Evolutionary conservation across 148 eudicot species (phyloP), one percentile per base, ranked within the genome.

Genomic region (Amaranthus palmeri): DNA sequence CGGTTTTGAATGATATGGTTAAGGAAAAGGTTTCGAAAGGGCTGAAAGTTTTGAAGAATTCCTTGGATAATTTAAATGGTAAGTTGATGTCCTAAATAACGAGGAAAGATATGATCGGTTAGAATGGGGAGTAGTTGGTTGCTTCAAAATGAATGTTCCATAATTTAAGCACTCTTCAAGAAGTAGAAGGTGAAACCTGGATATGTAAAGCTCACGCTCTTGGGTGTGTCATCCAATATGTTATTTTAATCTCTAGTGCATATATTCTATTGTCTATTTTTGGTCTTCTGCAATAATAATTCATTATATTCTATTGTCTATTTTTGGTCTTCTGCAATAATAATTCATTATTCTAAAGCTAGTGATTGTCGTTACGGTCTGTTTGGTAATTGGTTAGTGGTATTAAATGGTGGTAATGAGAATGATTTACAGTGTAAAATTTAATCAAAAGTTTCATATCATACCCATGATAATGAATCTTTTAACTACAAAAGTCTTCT

Each of bases 121-220:
- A 54, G 48, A 40, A 45, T 43, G 17, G 60, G 36, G 59, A 67
- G 76, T 77, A 59, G 80, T 77, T 77, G 80, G 12, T 1, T 77
- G 76, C 48, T 25, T 67, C 80, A 67, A 40, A 44, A 18, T 77
- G 68, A 67, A 77, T 77, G 80, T 67, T 46, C 67, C 67, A 62
- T 62, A 51, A 2, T 42, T 72, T 72, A 42, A 42, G 15, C 12
- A 41, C 48, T 50, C 67, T 56, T 49, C 5, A 62, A 13, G 7
- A 51, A 51, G 52, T 10, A 42, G 43, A 60, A 47, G 52, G 17
- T 1, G 43, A 53, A 8, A 43, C 36, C 17, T 9, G 36, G 7
- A 4, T 54, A 49, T 36, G 74, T 15, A 11, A 5, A 49, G 18
- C 14, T 10, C 43, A 42, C 36, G 12, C 8, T 60, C 46, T 72